Base-by-base conservation (phyloP, 148 eudicot species). In the Vaccinium corymbosum region DNA sequence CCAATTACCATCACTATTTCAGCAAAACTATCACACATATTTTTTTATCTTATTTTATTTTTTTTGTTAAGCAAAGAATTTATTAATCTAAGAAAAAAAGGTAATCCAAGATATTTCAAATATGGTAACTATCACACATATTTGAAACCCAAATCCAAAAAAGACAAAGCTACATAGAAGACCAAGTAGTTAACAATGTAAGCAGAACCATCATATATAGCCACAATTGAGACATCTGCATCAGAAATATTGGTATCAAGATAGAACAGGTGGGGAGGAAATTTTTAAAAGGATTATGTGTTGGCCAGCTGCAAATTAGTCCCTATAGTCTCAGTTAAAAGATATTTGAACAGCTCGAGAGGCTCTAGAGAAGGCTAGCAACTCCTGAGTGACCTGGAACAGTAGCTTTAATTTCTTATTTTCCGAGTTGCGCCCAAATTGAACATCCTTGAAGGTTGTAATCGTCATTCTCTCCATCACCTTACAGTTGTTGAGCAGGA, bases 401-500 rank as follows among this genome's bases (percentile, higher is more conserved):
- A 42, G 6, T 42, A 82, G 61, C 52, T 35, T 29, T 27, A 42
- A 42, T 42, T 35, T 80, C 56, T 20, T 80, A 19, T 0, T 50
- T 42, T 29, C 51, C 6, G 50, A 56, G 25, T 6, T 2, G 1
- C 15, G 48, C 7, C 42, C 16, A 19, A 32, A 22, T n/a, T 51
- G 17, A 6, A 32, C 25, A 25, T 64, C 11, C 62, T 25, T 35
- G 10, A 9, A 8, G 25, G 50, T 82, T 51, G 78, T 50, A 16
- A 82, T 82, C 51, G 56, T 50, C 84, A 82, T 52, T 38, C 51
- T 72, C 78, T 82, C 84, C 79, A 53, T 3, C 25, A 38, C 78
- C 25, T 35, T 16, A 2, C 38, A 61, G 56, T 35, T 57, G 50
- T 46, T 46, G 46, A 42, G 46, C 46, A 42, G 46, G 6, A 42